Conservation (phyloP, 768 basidiomycete genomes). For the Rhodotorula graminis region DNA sequence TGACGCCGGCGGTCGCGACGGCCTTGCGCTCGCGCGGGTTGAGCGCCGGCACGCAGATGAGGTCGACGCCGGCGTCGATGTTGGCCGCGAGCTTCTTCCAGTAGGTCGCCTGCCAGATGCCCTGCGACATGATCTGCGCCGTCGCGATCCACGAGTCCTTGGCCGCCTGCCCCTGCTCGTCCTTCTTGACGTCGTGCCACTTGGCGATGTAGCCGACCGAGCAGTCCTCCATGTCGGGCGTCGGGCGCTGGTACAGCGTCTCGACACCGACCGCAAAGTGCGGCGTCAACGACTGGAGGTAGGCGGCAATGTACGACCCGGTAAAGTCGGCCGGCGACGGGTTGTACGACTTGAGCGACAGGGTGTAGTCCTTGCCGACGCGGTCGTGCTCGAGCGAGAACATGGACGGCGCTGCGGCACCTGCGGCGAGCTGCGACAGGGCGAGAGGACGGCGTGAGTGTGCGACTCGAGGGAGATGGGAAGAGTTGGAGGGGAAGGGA, state of each 20-base stretch:
- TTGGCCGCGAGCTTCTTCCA: slow-evolving; percentile 94
- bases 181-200: slow-evolving; percentile 52
- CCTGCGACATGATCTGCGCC: slow-evolving; percentile 55
- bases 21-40: slow-evolving; percentile 75
- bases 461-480: background rate
- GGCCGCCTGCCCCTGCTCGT: slow-evolving; percentile 25
- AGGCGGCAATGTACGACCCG: slow-evolving; percentile 85
- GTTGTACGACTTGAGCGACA: slow-evolving; percentile 84
- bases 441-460: background rate
- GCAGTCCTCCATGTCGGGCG: slow-evolving; percentile 50
- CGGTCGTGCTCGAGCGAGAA: slow-evolving; percentile 91
- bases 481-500: too few relatives aligned
- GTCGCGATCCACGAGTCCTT: slow-evolving; percentile 42
- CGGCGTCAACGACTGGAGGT: slow-evolving; percentile 87
- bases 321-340: slow-evolving; percentile 79
- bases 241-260: slow-evolving; percentile 71
- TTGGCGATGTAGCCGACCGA: slow-evolving; percentile 72
- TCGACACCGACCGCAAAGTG: slow-evolving; percentile 84
- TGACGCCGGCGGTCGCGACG: slow-evolving; percentile 85
- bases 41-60: slow-evolving; percentile 68
- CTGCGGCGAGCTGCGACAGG: slow-evolving; percentile 65
- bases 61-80: slow-evolving; percentile 93
- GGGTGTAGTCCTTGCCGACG: slow-evolving; percentile 74
- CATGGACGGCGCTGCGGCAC: slow-evolving; percentile 71
- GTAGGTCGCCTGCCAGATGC: slow-evolving; percentile 74